phyloP scores from a whole-genome alignment of 257 asterid species.

The Paraleonurus japonicus region DNA sequence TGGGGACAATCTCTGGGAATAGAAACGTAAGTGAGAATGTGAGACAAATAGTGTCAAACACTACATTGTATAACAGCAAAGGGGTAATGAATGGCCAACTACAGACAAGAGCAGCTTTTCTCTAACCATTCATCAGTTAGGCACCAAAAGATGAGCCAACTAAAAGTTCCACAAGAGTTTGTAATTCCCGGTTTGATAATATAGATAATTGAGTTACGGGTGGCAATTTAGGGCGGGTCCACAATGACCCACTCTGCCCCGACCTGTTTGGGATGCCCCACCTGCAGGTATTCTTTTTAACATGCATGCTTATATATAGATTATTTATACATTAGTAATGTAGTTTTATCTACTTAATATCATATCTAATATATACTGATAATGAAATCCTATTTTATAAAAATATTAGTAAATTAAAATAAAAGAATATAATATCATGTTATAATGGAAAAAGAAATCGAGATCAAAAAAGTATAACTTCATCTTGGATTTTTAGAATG shows the following conservation, averaged over 20 bases:
- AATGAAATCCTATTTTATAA: neutral
- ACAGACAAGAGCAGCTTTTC: constrained; percentile 11
- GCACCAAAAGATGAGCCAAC: neutral
- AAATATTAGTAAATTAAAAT: too few relatives aligned
- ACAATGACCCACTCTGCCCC: neutral
- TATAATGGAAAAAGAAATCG: neutral
- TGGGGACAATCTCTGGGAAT: constrained; percentile 78
- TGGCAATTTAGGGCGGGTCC: neutral
- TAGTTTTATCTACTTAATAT: neutral
- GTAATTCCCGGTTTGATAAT: neutral
- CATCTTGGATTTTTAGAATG: too few relatives aligned
- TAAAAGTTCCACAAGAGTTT: neutral
- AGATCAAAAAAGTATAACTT: too few relatives aligned
- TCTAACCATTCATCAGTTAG: neutral
- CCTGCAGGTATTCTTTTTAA: neutral
- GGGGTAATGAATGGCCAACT: neutral
- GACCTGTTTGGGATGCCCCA: neutral
- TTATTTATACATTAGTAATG: neutral
- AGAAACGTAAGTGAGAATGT: constrained; percentile 17
- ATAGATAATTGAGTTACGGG: neutral
- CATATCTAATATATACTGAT: neutral
- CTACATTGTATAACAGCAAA: neutral
- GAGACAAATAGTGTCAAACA: neutral
- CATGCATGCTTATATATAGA: neutral
- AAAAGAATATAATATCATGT: too few relatives aligned